Conservation (phyloP, 2,329 filamentous ascomycete species). For the Hymenoscyphus fraxineus region DNA sequence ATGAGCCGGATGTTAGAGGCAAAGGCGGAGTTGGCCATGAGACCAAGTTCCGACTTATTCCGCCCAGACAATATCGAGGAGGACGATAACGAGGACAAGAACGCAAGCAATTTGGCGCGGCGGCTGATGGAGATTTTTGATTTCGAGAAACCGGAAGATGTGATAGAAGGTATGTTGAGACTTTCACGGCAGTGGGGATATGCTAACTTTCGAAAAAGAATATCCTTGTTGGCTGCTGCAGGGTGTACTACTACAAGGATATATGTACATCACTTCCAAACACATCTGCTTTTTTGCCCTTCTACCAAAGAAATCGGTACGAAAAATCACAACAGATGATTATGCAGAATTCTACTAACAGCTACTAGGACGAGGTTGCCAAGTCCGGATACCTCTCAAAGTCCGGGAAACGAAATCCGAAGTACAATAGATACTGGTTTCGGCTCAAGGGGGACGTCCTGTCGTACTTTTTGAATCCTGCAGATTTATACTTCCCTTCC, state of each 20-base stretch:
- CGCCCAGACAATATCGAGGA: slow-evolving; percentile 23
- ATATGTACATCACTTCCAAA: slow-evolving; percentile 88
- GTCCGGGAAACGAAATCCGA: slow-evolving; percentile 80
- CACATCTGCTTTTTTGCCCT: slow-evolving; percentile 98
- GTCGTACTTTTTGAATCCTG: slow-evolving; percentile 80
- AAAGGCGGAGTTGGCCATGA: slow-evolving; percentile 57
- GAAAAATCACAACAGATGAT: slow-evolving; percentile 30
- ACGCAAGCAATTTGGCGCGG: slow-evolving; percentile 60
- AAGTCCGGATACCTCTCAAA: slow-evolving; percentile 90
- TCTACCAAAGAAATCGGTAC: slow-evolving; percentile 83
- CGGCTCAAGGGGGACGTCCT: slow-evolving; percentile 86
- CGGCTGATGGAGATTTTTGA: slow-evolving; percentile 81
- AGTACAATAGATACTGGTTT: slow-evolving; percentile 91
- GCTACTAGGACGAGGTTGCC: slow-evolving; percentile 60
- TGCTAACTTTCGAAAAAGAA: slow-evolving; percentile 48
- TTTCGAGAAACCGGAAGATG: slow-evolving; percentile 76
- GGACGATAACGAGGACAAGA: slow-evolving; percentile 34
- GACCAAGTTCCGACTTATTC: slow-evolving; percentile 54
- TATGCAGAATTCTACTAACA: slow-evolving; percentile 25
- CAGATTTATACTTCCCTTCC: slow-evolving; percentile 85
- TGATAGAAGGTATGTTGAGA: slow-evolving; percentile 65
- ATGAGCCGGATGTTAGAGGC: slow-evolving; percentile 77
- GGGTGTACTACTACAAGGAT: slow-evolving; percentile 87
- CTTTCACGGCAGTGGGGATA: background rate
- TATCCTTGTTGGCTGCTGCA: slow-evolving; percentile 93